phyloP scores from a whole-genome alignment of 441 rosid species.

The Raphanus hybrid region DNA sequence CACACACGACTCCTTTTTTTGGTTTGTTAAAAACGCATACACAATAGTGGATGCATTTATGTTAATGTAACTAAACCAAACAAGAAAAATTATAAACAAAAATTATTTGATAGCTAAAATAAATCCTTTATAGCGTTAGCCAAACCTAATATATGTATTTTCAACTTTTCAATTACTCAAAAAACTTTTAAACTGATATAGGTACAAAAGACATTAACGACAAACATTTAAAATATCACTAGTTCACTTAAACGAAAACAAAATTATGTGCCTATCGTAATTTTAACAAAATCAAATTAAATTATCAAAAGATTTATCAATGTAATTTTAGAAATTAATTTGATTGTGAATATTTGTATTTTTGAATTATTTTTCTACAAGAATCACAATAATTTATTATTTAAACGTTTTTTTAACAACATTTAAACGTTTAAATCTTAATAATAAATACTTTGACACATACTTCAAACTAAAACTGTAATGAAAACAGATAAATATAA shows the following conservation, averaged over 20 bases:
- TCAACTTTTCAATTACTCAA: conserved; percentile 9
- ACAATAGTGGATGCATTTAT: conserved; percentile 9
- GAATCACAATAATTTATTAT: not conserved
- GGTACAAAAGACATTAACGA: not conserved
- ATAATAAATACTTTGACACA: not conserved
- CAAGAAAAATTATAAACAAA: conserved; percentile 14
- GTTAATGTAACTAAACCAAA: conserved; percentile 12
- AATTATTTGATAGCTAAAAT: not conserved
- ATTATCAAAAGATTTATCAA: not conserved
- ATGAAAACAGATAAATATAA: not conserved
- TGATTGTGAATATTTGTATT: not conserved
- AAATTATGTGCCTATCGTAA: not conserved
- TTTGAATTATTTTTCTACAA: not conserved
- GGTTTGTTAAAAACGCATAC: conserved; percentile 29
- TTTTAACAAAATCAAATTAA: not conserved
- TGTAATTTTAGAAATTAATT: not conserved
- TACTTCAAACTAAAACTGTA: not conserved
- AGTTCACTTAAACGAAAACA: conserved; percentile 2
- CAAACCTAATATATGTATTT: not conserved
- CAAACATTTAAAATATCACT: not conserved
- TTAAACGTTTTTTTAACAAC: too few species aligned
- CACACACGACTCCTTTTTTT: conserved; percentile 10
- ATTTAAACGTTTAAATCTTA: not conserved
- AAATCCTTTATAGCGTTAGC: not conserved
- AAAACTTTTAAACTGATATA: not conserved